Percentiles rank a stretch among this genome's conserved stretches.
phyloP scores from a whole-genome alignment of 148 eudicot species.

The Cornus kousa region DNA sequence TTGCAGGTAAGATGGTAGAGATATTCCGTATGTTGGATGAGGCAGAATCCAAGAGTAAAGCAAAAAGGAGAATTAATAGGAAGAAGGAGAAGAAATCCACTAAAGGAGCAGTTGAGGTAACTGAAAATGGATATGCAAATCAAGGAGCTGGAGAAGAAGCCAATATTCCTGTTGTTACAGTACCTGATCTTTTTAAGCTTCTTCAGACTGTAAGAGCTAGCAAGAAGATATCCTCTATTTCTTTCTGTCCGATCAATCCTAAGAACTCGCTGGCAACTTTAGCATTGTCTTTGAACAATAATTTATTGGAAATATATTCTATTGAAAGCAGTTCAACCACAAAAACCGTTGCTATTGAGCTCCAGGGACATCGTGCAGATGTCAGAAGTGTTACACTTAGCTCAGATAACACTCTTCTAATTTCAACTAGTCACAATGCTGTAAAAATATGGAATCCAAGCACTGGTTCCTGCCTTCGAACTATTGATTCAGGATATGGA shows the following conservation, averaged over 20 bases:
- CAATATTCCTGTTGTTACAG: slow-evolving; percentile 38
- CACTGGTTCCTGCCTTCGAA: slow-evolving; percentile 79
- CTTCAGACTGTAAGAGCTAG: slow-evolving; percentile 68
- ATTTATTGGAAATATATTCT: slow-evolving; percentile 71
- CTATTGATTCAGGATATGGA: slow-evolving; percentile 93
- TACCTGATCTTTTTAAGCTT: slow-evolving; percentile 75
- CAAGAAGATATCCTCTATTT: slow-evolving; percentile 85
- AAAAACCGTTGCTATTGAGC: slow-evolving; percentile 68
- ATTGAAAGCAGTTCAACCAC: slow-evolving; percentile 47
- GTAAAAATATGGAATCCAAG: slow-evolving; percentile 98
- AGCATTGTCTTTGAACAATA: slow-evolving; percentile 87
- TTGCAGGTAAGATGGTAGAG: slow-evolving; percentile 91
- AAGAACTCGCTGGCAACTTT: slow-evolving; percentile 69
- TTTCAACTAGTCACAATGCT: slow-evolving; percentile 89
- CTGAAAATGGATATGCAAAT: slow-evolving; percentile 42
- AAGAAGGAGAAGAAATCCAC: slow-evolving; percentile 75
- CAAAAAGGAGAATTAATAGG: slow-evolving; percentile 80
- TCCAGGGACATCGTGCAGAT: slow-evolving; percentile 91
- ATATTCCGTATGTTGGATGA: slow-evolving; percentile 78
- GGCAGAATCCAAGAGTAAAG: slow-evolving; percentile 79
- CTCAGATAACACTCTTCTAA: slow-evolving; percentile 82
- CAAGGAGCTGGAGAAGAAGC: slow-evolving; percentile 37
- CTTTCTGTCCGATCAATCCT: slow-evolving; percentile 64
- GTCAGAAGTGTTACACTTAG: slow-evolving; percentile 89
- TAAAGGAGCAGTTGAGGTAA: slow-evolving; percentile 38